phyloP scores from a whole-genome alignment of 768 basidiomycete genomes.

The Podaxis pistillaris region DNA sequence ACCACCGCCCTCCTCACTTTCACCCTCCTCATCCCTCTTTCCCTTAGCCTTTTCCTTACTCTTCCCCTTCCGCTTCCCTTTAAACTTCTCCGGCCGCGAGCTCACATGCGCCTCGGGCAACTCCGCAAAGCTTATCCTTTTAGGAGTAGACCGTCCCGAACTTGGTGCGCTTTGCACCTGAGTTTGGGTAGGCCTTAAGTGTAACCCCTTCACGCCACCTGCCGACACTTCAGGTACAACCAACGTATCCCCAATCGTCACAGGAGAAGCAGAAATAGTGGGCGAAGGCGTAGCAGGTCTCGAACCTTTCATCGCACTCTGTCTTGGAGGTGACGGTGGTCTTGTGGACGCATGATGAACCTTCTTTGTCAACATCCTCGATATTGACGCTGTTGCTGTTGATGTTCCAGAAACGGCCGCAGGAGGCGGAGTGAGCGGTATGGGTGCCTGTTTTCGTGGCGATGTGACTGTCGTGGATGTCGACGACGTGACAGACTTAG shows the following conservation, averaged over 20 bases:
- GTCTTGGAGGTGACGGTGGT: slow-evolving; percentile 56
- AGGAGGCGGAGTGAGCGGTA: slow-evolving; percentile 52
- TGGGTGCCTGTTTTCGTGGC: slow-evolving; percentile 28
- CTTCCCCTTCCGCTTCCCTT: slow-evolving; percentile 28
- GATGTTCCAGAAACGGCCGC: slow-evolving; percentile 58
- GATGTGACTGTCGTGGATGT: background rate
- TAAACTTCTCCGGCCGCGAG: slow-evolving; percentile 32
- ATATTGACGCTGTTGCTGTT: slow-evolving; percentile 75
- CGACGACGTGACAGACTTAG: slow-evolving; percentile 10
- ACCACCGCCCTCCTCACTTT: slow-evolving; percentile 21
- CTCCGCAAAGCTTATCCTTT: slow-evolving; percentile 77
- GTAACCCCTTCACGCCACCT: slow-evolving; percentile 2
- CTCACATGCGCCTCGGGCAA: slow-evolving; percentile 65
- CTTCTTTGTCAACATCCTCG: slow-evolving; percentile 69
- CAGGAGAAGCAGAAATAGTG: slow-evolving; percentile 10
- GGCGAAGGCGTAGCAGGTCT: slow-evolving; percentile 13
- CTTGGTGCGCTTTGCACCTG: slow-evolving; percentile 35
- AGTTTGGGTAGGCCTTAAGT: background rate
- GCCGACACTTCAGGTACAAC: slow-evolving; percentile 25
- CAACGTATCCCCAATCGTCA: slow-evolving; percentile 22
- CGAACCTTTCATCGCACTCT: slow-evolving; percentile 40
- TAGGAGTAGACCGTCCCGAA: slow-evolving; percentile 57
- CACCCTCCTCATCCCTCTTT: slow-evolving; percentile 19
- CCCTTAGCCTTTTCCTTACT: slow-evolving; percentile 11
- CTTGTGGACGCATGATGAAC: slow-evolving; percentile 60